These are phyloP conservation scores for Adenanthera pavonina DNA, from an alignment of 306 rosid genomes.

Conservation along the genomic window DNA sequence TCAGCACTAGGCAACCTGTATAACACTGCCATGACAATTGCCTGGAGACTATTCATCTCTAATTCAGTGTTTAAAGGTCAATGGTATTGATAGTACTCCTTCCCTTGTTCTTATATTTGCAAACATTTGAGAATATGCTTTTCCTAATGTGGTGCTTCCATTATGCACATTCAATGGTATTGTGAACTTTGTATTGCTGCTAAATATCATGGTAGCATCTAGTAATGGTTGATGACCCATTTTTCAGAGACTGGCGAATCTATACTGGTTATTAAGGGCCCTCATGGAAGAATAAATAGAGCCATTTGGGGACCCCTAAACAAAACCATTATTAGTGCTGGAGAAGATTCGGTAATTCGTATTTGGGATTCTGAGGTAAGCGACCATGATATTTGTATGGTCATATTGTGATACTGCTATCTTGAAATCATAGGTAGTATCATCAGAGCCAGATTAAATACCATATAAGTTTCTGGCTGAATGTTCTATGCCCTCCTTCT, in stretches of 20 bases:
- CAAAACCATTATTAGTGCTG: constrained; percentile 79
- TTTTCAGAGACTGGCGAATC: constrained; percentile 81
- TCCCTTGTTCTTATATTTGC: too few species aligned
- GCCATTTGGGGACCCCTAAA: constrained; percentile 97
- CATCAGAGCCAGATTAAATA: not conserved
- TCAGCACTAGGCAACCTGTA: not conserved
- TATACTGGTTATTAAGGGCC: constrained; percentile 69
- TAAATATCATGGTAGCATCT: not conserved
- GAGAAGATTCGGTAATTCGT: constrained; percentile 86
- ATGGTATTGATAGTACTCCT: not conserved
- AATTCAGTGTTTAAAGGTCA: not conserved
- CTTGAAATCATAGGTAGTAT: not conserved
- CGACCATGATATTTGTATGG: not conserved
- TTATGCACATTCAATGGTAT: not conserved
- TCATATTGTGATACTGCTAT: not conserved
- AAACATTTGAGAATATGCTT: not conserved
- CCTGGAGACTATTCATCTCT: not conserved
- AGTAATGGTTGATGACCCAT: not conserved
- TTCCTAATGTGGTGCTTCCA: not conserved
- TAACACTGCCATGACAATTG: not conserved
- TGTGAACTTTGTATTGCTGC: not conserved
- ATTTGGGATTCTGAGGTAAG: constrained; percentile 93
- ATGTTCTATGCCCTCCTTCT: not conserved
- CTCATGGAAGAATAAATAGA: constrained; percentile 91
- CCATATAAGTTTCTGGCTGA: not conserved